Conservation (phyloP, 1,139 yeast species). For the Arxiozyma heterogenica region DNA sequence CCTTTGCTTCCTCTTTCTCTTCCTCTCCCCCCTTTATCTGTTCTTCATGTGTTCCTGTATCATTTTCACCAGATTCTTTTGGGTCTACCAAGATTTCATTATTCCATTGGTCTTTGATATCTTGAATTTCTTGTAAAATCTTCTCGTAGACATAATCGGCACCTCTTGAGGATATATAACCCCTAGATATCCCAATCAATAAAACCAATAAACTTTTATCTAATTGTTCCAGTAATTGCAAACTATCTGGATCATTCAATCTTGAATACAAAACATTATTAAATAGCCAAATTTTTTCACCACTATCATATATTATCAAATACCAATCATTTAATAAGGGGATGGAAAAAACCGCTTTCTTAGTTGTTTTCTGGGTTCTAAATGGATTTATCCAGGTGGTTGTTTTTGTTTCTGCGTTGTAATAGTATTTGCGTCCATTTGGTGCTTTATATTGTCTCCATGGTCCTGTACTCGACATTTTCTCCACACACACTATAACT, state of each 20-base stretch:
- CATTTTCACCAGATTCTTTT: not conserved
- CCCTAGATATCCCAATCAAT: slow-evolving; percentile 41
- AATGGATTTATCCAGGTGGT: slow-evolving; percentile 79
- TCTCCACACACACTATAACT: not conserved
- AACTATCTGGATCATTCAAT: slow-evolving; percentile 32
- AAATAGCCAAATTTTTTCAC: slow-evolving; percentile 40
- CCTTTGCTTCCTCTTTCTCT: not conserved
- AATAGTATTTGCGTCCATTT: slow-evolving; percentile 64
- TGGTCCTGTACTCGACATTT: not conserved
- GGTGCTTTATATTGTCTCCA: slow-evolving; percentile 66
- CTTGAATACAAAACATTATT: slow-evolving; percentile 31
- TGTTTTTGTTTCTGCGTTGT: slow-evolving; percentile 53
- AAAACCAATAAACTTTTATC: slow-evolving; percentile 33
- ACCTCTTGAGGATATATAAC: slow-evolving; percentile 22
- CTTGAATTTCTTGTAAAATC: slow-evolving; percentile 12
- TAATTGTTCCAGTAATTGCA: slow-evolving; percentile 25
- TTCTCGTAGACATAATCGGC: slow-evolving; percentile 20
- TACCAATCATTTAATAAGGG: slow-evolving; percentile 32
- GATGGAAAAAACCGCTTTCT: slow-evolving; percentile 12
- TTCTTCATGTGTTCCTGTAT: not conserved
- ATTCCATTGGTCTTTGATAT: slow-evolving; percentile 6
- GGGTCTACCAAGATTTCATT: not conserved
- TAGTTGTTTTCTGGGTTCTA: slow-evolving; percentile 18
- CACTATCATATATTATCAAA: slow-evolving; percentile 37
- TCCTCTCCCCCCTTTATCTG: not conserved